Evolutionary conservation across 2,329 filamentous ascomycete genomes (phyloP).

Genomic region (Cladosporium sp.): DNA sequence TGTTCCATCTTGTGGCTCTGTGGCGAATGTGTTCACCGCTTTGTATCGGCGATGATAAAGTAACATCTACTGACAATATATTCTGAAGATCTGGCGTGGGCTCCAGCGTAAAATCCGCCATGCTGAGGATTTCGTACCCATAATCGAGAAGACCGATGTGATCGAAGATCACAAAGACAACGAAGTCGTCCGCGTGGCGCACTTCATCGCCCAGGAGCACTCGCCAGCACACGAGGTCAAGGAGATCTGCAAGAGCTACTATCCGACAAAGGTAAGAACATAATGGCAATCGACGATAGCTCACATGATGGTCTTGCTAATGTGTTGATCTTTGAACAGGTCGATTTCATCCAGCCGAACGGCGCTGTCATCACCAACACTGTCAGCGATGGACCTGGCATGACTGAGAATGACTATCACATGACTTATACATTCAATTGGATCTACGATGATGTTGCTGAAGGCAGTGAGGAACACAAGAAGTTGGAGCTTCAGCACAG

Average conservation of each 20-base stretch:
- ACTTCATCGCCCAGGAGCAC: slow-evolving; percentile 40
- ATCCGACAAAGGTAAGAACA: slow-evolving; percentile 42
- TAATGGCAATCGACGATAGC: neutral
- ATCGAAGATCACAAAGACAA: slow-evolving; percentile 41
- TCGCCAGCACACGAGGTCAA: slow-evolving; percentile 36
- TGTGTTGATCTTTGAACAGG: slow-evolving; percentile 33
- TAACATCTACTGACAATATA: slow-evolving; percentile 27
- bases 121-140: slow-evolving; percentile 50
- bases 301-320: slow-evolving; percentile 5
- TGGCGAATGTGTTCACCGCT: slow-evolving; percentile 3
- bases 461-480: slow-evolving; percentile 40
- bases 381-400: slow-evolving; percentile 42
- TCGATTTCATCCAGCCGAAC: slow-evolving; percentile 50
- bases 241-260: slow-evolving; percentile 44
- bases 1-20: neutral
- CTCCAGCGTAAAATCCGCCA: slow-evolving; percentile 50
- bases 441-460: slow-evolving; percentile 39
- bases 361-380: slow-evolving; percentile 50
- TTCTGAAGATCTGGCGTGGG: slow-evolving; percentile 43
- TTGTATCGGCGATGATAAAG: neutral
- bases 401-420: slow-evolving; percentile 39
- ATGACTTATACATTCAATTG: slow-evolving; percentile 54
- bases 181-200: slow-evolving; percentile 40
- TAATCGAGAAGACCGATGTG: slow-evolving; percentile 46
- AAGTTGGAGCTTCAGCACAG: slow-evolving; percentile 33